Evolutionary conservation across 2,329 filamentous ascomycete genomes (phyloP), one percentile per base, ranked within the genome.

Genomic region (Microcyclosporella mali): DNA sequence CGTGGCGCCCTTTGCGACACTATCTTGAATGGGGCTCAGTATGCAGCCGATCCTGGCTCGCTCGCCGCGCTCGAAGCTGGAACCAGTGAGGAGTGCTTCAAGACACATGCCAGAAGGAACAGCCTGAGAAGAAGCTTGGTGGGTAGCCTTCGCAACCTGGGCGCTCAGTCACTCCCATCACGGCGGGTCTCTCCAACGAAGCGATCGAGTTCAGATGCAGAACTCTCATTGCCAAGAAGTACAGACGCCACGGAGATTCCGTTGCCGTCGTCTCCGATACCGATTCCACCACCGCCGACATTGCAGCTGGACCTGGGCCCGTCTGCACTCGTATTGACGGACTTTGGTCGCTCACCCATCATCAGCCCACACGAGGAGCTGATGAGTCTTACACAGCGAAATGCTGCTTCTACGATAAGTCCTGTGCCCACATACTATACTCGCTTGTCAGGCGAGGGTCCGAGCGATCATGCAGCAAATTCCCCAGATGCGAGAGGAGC

Each of bases 201-300:
- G 16, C 33, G 40, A 12, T 25, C 25, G 34, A 37, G 29, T 25
- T 21, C 17, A 14, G 11, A 18, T 15, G 16, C 30, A 31, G 46
- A 44, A 29, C 31, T 39, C 12, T 19, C 35, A 21, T 31, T 15
- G 16, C 41, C 43, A 29, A 45, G 39, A 4, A 49, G 37, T n/a
- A 50, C 45, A 27, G 31, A 37, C 18, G 49, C 55, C 6, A 30
- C 36, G 4, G 35, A 35, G n/a, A 42, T 53, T 6, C 52, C 52
- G 4, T 37, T 54, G n/a, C 54, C 54, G 9, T 57, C 55, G 6
- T 56, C 53, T 21, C 55, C 57, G 2, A 54, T 60, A 27, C 33
- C 45, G 17, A 54, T 59, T 4, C 49, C 56, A 6, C 36, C 55
- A 18, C 42, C 45, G n/a, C 43, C 58, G 12, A 45, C 47, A 10